Base-by-base conservation (phyloP, 169 alveolate genomes). In the Plasmodium cynomolgi region DNA sequence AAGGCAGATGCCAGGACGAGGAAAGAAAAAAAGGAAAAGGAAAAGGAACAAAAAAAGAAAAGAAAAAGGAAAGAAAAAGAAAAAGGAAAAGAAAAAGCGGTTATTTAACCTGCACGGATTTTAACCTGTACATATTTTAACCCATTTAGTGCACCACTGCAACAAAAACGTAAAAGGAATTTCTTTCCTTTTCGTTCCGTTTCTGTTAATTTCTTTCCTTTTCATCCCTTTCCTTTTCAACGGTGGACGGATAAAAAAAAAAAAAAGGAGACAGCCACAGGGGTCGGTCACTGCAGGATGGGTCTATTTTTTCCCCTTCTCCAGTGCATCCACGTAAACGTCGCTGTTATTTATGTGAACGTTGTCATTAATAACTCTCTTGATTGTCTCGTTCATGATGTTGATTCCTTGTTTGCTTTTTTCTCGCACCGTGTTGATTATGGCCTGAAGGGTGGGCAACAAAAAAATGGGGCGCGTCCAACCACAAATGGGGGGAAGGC, bases 381-480 rank as follows among this genome's bases (percentile, higher is more conserved):
- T 84, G 54, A 84, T 84, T 2, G 83, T 73, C 37, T 84, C 92
- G 58, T 84, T 73, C 92, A 84, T 84, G 1, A 84, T 84, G 33
- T 23, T n/a, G 15, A 84, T 84, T n/a, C 92, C 92, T 73, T 84
- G 92, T 26, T 84, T 84, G 54, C 92, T 84, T 44, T 84, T 84
- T 68, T 84, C 92, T 13, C 41, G 29, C 29, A 84, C 77, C 54
- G 83, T 54, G 20, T 84, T 84, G 47, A 84, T 41, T 72, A 84
- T 84, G 6, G 92, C 77, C 92, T 84, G 31, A 15, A 33, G 15
- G 34, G 34, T 41, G 33, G 26, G 34, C 17, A n/a, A 3, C 7
- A 8, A 34, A 11, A 26, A 1, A 8, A 17, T n/a, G n/a, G n/a
- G n/a, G n/a, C n/a, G n/a, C n/a, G n/a, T n/a, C n/a, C n/a, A n/a